A percentile compares a stretch with the other conserved stretches of the same genome.
These are phyloP conservation scores for Crucihimalaya himalaica DNA, from an alignment of 345 rosid genomes.

Conservation along the genomic window DNA sequence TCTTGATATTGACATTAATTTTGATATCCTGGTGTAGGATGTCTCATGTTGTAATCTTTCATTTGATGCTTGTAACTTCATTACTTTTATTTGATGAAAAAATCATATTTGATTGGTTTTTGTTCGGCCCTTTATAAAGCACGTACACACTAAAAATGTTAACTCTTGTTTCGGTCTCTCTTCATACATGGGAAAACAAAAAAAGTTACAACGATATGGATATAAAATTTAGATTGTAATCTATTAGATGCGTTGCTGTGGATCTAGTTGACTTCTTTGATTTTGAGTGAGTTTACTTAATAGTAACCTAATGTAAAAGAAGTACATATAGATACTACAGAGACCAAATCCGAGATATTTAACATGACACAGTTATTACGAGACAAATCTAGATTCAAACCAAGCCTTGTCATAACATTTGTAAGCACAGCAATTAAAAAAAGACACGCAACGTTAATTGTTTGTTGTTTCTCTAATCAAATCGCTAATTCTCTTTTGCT, in stretches of 20 bases:
- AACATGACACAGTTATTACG: too few relatives aligned
- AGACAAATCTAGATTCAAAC: too few relatives aligned
- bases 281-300: not conserved
- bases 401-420: not conserved
- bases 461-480: not conserved
- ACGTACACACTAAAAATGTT: not conserved
- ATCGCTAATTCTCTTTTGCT: not conserved
- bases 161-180: not conserved
- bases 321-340: too few relatives aligned
- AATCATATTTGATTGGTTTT: constrained; percentile 18
- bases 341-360: too few relatives aligned
- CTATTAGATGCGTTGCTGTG: too few relatives aligned
- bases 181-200: too few relatives aligned
- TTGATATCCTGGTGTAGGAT: constrained; percentile 26
- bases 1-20: constrained; percentile 28
- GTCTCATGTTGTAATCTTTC: constrained; percentile 25
- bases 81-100: constrained; percentile 31
- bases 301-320: not conserved
- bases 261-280: too few relatives aligned
- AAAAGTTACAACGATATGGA: too few relatives aligned
- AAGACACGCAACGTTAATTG: not conserved
- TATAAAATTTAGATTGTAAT: too few relatives aligned
- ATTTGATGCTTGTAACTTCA: constrained; percentile 13
- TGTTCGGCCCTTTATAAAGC: not conserved
- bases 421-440: not conserved